These are phyloP conservation scores for Ogataea kodamae DNA, from an alignment of 805 yeast genomes.

Conservation along the genomic window DNA sequence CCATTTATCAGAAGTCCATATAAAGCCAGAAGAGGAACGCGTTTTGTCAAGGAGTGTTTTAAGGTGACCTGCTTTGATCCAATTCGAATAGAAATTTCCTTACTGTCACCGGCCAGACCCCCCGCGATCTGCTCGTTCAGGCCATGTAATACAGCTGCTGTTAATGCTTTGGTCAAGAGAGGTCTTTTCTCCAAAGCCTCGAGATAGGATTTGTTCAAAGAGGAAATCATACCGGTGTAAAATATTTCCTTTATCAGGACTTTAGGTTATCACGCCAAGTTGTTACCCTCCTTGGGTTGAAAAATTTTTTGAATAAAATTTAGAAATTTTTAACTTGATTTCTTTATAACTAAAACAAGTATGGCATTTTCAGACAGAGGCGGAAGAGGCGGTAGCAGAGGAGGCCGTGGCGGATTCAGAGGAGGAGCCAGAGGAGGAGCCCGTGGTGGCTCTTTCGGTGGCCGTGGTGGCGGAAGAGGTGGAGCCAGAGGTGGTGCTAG, in stretches of 20 bases:
- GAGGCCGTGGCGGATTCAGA: conserved; percentile 32
- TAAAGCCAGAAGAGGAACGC: conserved; percentile 50
- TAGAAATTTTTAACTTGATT: conserved; percentile 8
- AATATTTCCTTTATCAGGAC: background rate
- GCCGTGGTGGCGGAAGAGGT: conserved; percentile 42
- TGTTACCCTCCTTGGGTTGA: conserved; percentile 13
- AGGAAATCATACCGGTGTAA: conserved; percentile 3
- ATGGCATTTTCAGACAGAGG: conserved; percentile 60
- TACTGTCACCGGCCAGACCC: conserved; percentile 43
- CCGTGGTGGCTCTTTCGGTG: conserved; percentile 49
- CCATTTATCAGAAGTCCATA: conserved; percentile 54
- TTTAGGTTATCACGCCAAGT: conserved; percentile 1
- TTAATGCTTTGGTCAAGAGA: conserved; percentile 53
- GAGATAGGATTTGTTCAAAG: conserved; percentile 32
- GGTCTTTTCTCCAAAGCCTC: conserved; percentile 45
- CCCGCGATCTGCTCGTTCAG: conserved; percentile 59
- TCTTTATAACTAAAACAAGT: conserved; percentile 20
- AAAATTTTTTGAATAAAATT: conserved; percentile 12
- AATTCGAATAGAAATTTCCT: conserved; percentile 20
- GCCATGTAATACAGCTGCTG: conserved; percentile 52
- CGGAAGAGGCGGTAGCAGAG: conserved; percentile 51
- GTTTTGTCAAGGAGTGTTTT: conserved; percentile 41
- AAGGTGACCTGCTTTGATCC: conserved; percentile 24
- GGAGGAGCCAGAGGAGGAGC: conserved; percentile 35
- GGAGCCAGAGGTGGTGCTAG: conserved; percentile 53